phyloP scores from a whole-genome alignment of 805 yeast species.

The Pichia paraexigua region DNA sequence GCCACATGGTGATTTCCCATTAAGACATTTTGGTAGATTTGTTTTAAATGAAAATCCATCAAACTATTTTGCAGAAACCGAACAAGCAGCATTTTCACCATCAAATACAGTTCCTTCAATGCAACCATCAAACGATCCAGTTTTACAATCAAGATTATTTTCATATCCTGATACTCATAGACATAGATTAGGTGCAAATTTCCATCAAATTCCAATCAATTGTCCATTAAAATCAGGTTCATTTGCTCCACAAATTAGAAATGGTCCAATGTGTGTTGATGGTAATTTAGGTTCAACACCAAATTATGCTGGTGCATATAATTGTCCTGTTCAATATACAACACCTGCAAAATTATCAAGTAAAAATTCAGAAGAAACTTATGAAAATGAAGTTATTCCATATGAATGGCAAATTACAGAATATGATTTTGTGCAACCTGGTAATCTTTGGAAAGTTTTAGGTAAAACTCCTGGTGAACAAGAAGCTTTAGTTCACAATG shows the following conservation, averaged over 20 bases:
- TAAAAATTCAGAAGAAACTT: slow-evolving; percentile 24
- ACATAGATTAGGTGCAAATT: slow-evolving; percentile 71
- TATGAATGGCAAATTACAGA: slow-evolving; percentile 77
- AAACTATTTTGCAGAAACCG: slow-evolving; percentile 83
- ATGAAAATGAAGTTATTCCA: slow-evolving; percentile 40
- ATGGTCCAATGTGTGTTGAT: slow-evolving; percentile 65
- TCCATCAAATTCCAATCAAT: slow-evolving; percentile 81
- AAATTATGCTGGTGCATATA: slow-evolving; percentile 57
- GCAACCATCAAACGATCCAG: slow-evolving; percentile 80
- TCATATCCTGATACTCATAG: slow-evolving; percentile 84
- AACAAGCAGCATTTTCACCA: slow-evolving; percentile 81
- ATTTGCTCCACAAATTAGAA: slow-evolving; percentile 70
- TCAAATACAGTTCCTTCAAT: slow-evolving; percentile 79
- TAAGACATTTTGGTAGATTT: slow-evolving; percentile 77
- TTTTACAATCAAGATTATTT: slow-evolving; percentile 71
- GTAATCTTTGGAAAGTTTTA: slow-evolving; percentile 69
- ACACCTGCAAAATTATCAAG: slow-evolving; percentile 29
- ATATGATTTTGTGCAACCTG: slow-evolving; percentile 70
- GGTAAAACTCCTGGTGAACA: slow-evolving; percentile 78
- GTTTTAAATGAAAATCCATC: slow-evolving; percentile 75
- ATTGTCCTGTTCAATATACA: slow-evolving; percentile 40
- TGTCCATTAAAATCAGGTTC: slow-evolving; percentile 58
- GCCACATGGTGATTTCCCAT: slow-evolving; percentile 83
- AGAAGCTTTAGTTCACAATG: slow-evolving; percentile 72
- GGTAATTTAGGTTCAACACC: slow-evolving; percentile 74